Evolutionary conservation across 2,329 filamentous ascomycete genomes (phyloP).

Genomic region (Didymella glomerata): DNA sequence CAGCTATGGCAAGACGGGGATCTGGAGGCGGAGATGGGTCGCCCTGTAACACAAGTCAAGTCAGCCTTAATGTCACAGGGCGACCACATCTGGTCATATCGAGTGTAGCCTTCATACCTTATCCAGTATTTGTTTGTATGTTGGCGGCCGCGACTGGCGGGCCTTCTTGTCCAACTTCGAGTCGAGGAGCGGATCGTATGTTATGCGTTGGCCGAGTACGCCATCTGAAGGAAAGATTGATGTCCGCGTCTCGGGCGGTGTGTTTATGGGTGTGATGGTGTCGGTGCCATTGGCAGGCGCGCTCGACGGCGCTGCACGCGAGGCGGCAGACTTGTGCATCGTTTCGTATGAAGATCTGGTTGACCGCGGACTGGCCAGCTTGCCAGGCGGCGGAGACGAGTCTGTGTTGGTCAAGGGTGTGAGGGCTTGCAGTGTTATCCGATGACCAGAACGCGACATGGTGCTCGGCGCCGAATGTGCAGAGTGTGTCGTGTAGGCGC

Average conservation of each 20-base stretch:
- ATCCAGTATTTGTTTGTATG: constrained; percentile 62
- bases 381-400: constrained; percentile 67
- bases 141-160: constrained; percentile 54
- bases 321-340: constrained; percentile 44
- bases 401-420: constrained; percentile 73
- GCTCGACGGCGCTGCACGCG: constrained; percentile 45
- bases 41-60: constrained; percentile 65
- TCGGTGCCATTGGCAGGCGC: constrained; percentile 55
- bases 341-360: constrained; percentile 51
- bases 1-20: constrained; percentile 76
- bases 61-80: constrained; percentile 54
- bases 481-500: constrained; percentile 53
- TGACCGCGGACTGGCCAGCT: constrained; percentile 63
- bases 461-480: constrained; percentile 68
- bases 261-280: constrained; percentile 56
- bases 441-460: constrained; percentile 65
- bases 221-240: constrained; percentile 62
- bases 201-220: constrained; percentile 65
- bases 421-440: constrained; percentile 62
- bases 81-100: constrained; percentile 48
- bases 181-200: constrained; percentile 71
- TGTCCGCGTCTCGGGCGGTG: constrained; percentile 54
- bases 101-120: constrained; percentile 52
- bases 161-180: constrained; percentile 63
- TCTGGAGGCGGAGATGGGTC: constrained; percentile 82